Conservation (phyloP, 2,329 filamentous ascomycete genomes). For the Coniochaeta pulveracea region DNA sequence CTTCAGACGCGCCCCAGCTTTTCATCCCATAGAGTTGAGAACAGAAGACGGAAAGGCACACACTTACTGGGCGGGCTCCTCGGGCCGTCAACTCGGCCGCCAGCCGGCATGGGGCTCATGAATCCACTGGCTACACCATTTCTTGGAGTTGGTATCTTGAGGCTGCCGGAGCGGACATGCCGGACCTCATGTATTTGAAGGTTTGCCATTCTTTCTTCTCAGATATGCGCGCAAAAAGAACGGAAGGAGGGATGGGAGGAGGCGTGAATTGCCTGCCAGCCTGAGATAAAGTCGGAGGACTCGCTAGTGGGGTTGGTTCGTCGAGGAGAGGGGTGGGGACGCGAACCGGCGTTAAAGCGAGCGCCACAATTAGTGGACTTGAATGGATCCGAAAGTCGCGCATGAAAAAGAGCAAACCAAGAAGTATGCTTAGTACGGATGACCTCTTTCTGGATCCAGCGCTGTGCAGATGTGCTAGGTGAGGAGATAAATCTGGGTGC, state of each 20-base stretch:
- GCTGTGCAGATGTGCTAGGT: no score
- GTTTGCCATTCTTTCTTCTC: slow-evolving; percentile 12
- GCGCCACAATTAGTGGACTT: no score
- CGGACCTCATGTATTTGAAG: slow-evolving; percentile 16
- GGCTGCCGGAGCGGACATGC: slow-evolving; percentile 46
- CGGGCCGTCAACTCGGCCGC: slow-evolving; percentile 43
- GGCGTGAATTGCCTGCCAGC: no score
- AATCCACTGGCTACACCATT: slow-evolving; percentile 16
- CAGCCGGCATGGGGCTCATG: slow-evolving; percentile 23
- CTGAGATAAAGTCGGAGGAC: not conserved
- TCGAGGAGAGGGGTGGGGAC: not conserved
- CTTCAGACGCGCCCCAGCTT: not conserved
- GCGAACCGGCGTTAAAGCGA: no score
- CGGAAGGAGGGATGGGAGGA: not conserved
- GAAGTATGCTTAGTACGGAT: no score
- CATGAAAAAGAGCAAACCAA: no score
- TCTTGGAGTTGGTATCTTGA: slow-evolving; percentile 34
- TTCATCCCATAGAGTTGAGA: not conserved
- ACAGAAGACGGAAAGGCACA: not conserved
- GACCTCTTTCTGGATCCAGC: no score
- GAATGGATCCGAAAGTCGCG: no score
- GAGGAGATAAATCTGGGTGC: no score
- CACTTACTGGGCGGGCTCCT: slow-evolving; percentile 52
- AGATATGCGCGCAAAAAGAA: slow-evolving; percentile 2
- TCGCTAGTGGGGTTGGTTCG: not conserved